Base-by-base conservation (phyloP, 192 early-diverging fungal species). In the Fimicolochytrium jonesii region DNA sequence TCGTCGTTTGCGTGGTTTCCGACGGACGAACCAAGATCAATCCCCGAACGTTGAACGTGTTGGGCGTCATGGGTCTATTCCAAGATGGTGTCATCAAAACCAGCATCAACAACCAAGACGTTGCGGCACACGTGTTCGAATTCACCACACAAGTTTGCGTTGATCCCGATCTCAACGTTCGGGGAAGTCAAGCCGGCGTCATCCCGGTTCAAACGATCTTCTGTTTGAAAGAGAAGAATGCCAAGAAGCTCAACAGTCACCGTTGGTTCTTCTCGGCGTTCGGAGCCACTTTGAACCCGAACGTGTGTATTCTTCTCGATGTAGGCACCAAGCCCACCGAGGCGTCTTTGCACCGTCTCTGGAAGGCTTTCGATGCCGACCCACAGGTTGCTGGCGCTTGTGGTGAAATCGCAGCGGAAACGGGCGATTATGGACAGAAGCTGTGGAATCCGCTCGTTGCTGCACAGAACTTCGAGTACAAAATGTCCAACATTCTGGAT, bases 401-500 rank as follows among this genome's bases (percentile, higher is more conserved):
- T 72, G 90, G 90, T 43, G 90, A 92, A 67, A 92, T 92, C 50
- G 74, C 74, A 23, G 87, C 79, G 22, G 88, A 90, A 67, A 67
- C 67, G 6, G 87, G 88, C 46, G 49, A 61, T 10, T 75, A 73
- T 35, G 77, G 84, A 53, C 47, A 57, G 25, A 83, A 90, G 59
- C 53, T 91, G 6, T 44, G 82, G 36, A 91, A 88, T 60, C 90
- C 90, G 5, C 61, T 92, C 4, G 86, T 91, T 15, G 90, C 90
- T 3, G 79, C 90, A 0, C 90, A 92, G 52, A 91, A 92, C 64
- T 92, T 92, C 73, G 90, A 92, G 67, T 92, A 91, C 78, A 91
- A 86, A 90, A 95, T 95, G 83, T 88, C 86, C 45, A 83, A 82
- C 64, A 90, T 91, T 69, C 71, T 91, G 20, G 89, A 91, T 61